A percentile compares a stretch with the other conserved stretches of the same genome.
Evolutionary conservation across 2,329 filamentous ascomycete genomes (phyloP).

Genomic region (Plectosphaerella plurivora): DNA sequence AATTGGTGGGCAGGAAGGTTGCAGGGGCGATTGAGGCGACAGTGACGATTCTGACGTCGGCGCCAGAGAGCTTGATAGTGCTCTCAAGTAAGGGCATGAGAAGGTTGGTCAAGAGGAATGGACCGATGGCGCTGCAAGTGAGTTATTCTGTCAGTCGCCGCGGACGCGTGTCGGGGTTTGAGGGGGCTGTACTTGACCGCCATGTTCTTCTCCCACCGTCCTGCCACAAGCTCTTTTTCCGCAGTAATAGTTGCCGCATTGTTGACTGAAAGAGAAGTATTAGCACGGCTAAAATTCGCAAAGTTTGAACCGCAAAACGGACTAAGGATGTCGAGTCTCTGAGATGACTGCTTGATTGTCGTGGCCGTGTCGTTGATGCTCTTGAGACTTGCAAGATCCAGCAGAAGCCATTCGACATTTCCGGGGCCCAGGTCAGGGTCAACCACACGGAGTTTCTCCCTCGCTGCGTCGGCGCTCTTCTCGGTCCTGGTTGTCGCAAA

Average conservation of each 20-base stretch:
- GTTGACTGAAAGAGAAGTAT: conserved; percentile 15
- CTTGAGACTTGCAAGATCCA: conserved; percentile 16
- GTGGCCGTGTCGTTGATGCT: conserved; percentile 11
- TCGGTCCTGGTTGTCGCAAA: conserved; percentile 16
- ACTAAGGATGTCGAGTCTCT: conserved; percentile 16
- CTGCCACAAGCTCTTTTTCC: conserved; percentile 3
- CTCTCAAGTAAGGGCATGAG: conserved; percentile 19
- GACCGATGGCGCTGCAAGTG: conserved; percentile 15
- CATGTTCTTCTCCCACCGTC: conserved; percentile 17
- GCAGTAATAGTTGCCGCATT: conserved; percentile 11
- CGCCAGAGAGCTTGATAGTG: conserved; percentile 4
- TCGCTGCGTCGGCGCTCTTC: conserved; percentile 8
- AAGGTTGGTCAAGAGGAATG: conserved; percentile 16
- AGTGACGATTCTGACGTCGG: conserved; percentile 18
- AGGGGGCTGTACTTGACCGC: conserved; percentile 10
- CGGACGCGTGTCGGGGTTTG: not conserved
- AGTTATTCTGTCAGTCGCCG: not conserved
- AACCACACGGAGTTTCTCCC: not conserved
- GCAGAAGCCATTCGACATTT: conserved; percentile 13
- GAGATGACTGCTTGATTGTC: conserved; percentile 11
- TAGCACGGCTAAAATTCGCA: conserved; percentile 1
- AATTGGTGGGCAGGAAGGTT: conserved; percentile 10
- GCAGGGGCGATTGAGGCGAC: conserved; percentile 11
- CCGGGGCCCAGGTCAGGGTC: conserved; percentile 1
- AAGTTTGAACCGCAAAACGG: too few species aligned